Evolutionary conservation across 2,329 filamentous ascomycete species (phyloP), one percentile per base, ranked within the genome.

Genomic region (Biscogniauxia sp.): DNA sequence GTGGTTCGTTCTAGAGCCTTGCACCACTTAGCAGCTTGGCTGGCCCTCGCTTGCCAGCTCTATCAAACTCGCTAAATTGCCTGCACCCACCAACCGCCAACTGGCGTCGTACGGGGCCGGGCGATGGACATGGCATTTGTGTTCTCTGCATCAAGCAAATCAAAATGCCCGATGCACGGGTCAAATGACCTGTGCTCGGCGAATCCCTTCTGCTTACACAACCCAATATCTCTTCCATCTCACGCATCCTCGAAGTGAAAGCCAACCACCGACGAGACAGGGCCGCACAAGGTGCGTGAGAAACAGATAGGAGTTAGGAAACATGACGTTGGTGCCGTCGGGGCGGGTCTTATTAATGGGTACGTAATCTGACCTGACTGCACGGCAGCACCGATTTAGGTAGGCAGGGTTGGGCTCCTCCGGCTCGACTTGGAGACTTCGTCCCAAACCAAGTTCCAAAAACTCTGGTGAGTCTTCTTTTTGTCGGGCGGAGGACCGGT

Each of bases 271-370:
- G 53, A 20, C 20, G 20, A 54, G 53, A 8, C 23, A 20, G 20
- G 11, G 19, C 17, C 17, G 37, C 37, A 45, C 37, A 45, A 45
- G 37, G 37, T 45, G 37, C 11, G 37, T 32, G 28, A 32, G 11
- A 19, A 50, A 50, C 45, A 20, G 45, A 19, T 7, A 50, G 20
- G 45, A 50, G 13, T 50, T 19, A 20, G 19, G 20, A 51, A 25
- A 51, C 19, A 37, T 37, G 26, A 54, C 53, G 64, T 55, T 55
- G 53, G 54, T 60, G 54, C 65, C 64, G 60, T 61, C 58, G 56
- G 49, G 51, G 51, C 61, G 64, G 63, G 62, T 65, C 64, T 65
- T 57, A 61, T 59, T 59, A 59, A 64, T 63, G 60, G 57, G 57
- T 58, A 62, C 57, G 61, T 64, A 57, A 66, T 66, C 62, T 51